Evolutionary conservation across 108 stramenopile species (phyloP).

Genomic region (Skeletonema costatum): DNA sequence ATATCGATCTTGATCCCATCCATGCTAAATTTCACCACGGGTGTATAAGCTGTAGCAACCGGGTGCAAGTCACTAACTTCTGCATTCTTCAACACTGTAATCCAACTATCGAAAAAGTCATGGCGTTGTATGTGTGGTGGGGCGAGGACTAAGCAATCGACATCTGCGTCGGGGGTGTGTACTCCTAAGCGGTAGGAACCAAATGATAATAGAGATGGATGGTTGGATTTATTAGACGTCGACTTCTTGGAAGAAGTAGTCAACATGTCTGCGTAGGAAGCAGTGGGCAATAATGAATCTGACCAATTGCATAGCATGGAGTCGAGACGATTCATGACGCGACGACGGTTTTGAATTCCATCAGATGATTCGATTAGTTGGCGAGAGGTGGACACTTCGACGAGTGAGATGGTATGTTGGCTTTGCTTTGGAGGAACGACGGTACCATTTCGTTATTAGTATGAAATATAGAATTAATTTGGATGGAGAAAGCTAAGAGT

Average conservation of each 20-base stretch:
- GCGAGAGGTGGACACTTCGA: constrained; percentile 12
- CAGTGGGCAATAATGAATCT: not conserved
- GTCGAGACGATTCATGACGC: constrained; percentile 33
- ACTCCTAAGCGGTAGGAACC: constrained; percentile 79
- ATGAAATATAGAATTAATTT: no score
- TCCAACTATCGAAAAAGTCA: constrained; percentile 70
- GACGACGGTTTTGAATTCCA: constrained; percentile 34
- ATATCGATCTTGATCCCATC: constrained; percentile 71
- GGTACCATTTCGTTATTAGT: no score
- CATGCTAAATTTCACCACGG: constrained; percentile 77
- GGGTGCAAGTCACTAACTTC: constrained; percentile 57
- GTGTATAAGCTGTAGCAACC: constrained; percentile 71
- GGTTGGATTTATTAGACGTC: not conserved
- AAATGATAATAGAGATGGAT: constrained; percentile 41
- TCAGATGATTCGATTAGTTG: constrained; percentile 28
- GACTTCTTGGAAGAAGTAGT: not conserved
- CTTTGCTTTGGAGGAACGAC: no score
- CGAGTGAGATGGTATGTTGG: not conserved
- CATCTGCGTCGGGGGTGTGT: constrained; percentile 67
- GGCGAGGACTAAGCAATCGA: constrained; percentile 69
- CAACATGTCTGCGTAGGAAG: not conserved
- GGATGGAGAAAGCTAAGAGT: not conserved
- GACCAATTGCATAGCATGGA: constrained; percentile 32
- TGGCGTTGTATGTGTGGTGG: constrained; percentile 50
- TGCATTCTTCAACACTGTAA: constrained; percentile 44